Conservation (phyloP, 768 basidiomycete species). For the Pleurotus eryngii region DNA sequence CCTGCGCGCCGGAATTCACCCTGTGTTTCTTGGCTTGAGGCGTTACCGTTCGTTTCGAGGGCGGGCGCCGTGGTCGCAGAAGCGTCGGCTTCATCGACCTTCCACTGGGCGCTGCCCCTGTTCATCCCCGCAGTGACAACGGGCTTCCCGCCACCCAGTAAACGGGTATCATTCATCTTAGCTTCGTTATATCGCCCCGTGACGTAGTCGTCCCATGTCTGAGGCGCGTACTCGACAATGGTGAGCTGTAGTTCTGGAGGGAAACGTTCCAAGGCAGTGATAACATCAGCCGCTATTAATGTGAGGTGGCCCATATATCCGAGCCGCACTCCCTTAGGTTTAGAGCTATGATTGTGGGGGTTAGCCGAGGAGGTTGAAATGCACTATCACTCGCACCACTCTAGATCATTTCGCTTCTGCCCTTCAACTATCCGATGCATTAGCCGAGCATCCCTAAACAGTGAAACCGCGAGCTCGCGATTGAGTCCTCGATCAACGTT, state of each 20-base stretch:
- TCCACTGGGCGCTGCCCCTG: slow-evolving; percentile 44
- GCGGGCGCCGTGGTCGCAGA: slow-evolving; percentile 7
- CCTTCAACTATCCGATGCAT: slow-evolving; percentile 87
- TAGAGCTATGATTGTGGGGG: slow-evolving; percentile 38
- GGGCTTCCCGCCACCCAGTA: slow-evolving; percentile 87
- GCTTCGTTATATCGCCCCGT: slow-evolving; percentile 82
- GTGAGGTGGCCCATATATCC: slow-evolving; percentile 98
- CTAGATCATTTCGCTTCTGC: slow-evolving; percentile 73
- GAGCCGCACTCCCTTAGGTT: slow-evolving; percentile 74
- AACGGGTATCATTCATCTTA: slow-evolving; percentile 72
- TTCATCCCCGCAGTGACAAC: slow-evolving; percentile 36
- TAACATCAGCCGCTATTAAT: slow-evolving; percentile 92
- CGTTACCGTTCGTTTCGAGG: neutral
- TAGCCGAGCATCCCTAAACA: slow-evolving; percentile 84
- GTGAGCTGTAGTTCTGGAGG: slow-evolving; percentile 70
- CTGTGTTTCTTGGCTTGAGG: slow-evolving; percentile 22
- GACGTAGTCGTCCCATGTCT: slow-evolving; percentile 89
- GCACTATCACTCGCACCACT: slow-evolving; percentile 46
- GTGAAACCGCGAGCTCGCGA: slow-evolving; percentile 74
- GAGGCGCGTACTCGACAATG: slow-evolving; percentile 67
- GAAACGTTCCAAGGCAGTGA: slow-evolving; percentile 84
- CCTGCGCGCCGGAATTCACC: slow-evolving; percentile 59
- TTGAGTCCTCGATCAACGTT: slow-evolving; percentile 80
- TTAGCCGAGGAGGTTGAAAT: neutral
- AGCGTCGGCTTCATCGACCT: slow-evolving; percentile 65